These are phyloP conservation scores for Arxiozyma slooffiae DNA, from an alignment of 1,139 yeast species.

Conservation along the genomic window DNA sequence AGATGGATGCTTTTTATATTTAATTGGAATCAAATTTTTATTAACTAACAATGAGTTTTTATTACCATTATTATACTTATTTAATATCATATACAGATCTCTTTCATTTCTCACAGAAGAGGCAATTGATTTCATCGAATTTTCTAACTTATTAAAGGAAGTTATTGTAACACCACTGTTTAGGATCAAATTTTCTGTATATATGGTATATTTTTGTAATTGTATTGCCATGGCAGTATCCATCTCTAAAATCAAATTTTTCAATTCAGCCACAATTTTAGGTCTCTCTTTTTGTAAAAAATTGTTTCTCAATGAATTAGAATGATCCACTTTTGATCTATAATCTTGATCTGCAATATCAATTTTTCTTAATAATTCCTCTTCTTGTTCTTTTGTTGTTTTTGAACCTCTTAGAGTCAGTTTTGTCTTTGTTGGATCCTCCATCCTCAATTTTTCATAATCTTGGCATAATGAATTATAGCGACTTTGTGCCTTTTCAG, in stretches of 20 bases:
- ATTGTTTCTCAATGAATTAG: constrained; percentile 66
- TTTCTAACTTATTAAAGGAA: constrained; percentile 46
- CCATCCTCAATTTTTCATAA: constrained; percentile 66
- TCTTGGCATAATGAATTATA: constrained; percentile 78
- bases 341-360: constrained; percentile 80
- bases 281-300: constrained; percentile 70
- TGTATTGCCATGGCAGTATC: constrained; percentile 86
- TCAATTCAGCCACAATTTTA: constrained; percentile 58
- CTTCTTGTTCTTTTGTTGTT: constrained; percentile 84
- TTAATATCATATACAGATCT: constrained; percentile 64
- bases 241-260: constrained; percentile 69
- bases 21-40: constrained; percentile 49
- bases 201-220: constrained; percentile 78
- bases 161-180: constrained; percentile 76
- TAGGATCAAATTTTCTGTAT: constrained; percentile 72
- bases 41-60: constrained; percentile 29
- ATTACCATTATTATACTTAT: constrained; percentile 38
- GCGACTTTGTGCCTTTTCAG: constrained; percentile 80
- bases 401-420: constrained; percentile 69
- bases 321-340: constrained; percentile 60
- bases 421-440: constrained; percentile 75
- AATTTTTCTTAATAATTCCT: constrained; percentile 72
- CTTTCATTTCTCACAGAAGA: constrained; percentile 70
- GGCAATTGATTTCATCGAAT: constrained; percentile 68
- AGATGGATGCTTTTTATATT: constrained; percentile 68